Percentiles rank a stretch among this genome's conserved stretches.
phyloP scores from a whole-genome alignment of 352 stramenopile genomes.

The Phytophthora podocarpi region DNA sequence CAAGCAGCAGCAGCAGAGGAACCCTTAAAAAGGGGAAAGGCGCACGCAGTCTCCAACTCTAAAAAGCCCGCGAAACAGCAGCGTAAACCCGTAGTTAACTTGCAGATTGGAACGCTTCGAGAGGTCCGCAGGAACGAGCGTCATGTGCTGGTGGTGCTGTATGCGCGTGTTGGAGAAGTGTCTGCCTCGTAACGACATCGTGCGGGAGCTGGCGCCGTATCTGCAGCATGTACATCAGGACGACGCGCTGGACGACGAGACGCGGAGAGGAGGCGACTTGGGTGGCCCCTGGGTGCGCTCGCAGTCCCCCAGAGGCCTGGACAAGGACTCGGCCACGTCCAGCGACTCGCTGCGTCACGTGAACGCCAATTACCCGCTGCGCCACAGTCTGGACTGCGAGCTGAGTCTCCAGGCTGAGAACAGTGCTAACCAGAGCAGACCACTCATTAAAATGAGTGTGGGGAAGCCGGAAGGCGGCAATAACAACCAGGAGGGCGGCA shows the following conservation, averaged over 20 bases:
- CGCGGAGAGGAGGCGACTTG: constrained; percentile 38
- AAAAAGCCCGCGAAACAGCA: neutral
- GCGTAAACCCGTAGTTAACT: neutral
- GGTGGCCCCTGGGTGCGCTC: constrained; percentile 51
- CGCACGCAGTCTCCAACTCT: neutral
- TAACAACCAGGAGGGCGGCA: constrained; percentile 5
- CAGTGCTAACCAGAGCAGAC: constrained; percentile 2
- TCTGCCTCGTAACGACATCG: constrained; percentile 87
- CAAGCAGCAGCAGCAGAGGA: neutral
- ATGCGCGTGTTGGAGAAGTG: constrained; percentile 89
- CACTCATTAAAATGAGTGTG: constrained; percentile 35
- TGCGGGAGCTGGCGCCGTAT: constrained; percentile 85
- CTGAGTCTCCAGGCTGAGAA: constrained; percentile 31
- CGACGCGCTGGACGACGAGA: constrained; percentile 66
- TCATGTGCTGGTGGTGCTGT: constrained; percentile 89
- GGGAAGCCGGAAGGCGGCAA: constrained; percentile 24
- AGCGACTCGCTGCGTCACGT: constrained; percentile 64
- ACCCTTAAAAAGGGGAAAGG: neutral
- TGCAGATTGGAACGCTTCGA: too few relatives aligned
- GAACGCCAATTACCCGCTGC: constrained; percentile 44
- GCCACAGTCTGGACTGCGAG: constrained; percentile 44
- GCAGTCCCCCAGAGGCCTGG: constrained; percentile 58
- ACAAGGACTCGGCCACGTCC: constrained; percentile 63
- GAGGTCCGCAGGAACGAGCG: neutral
- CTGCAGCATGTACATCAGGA: constrained; percentile 85